These are phyloP conservation scores for Panaeolus papilionaceus DNA, from an alignment of 768 basidiomycete genomes.

Conservation along the genomic window DNA sequence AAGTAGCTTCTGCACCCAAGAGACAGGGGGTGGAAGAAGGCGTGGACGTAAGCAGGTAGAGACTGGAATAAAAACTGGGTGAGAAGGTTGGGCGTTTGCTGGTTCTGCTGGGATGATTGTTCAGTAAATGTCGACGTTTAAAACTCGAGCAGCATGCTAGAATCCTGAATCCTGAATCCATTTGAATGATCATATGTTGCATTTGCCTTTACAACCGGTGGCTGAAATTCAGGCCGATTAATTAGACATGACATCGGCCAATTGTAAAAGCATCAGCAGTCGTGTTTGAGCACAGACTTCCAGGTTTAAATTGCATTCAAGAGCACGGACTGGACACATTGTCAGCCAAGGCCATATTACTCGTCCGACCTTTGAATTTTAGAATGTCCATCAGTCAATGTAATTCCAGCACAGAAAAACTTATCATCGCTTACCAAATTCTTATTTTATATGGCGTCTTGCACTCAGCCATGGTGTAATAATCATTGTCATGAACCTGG, in stretches of 20 bases:
- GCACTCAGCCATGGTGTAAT: background rate
- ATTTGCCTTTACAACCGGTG: conserved; percentile 3
- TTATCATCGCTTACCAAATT: background rate
- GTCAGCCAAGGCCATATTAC: background rate
- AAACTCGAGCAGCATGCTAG: background rate
- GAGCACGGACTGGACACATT: background rate
- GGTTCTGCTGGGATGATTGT: background rate
- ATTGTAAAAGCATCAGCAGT: background rate
- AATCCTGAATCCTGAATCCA: background rate
- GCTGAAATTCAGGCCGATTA: conserved; percentile 7
- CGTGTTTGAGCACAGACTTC: conserved; percentile 1
- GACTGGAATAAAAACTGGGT: background rate
- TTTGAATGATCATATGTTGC: background rate
- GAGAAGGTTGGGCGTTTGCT: background rate
- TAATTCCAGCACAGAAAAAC: background rate
- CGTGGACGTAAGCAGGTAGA: background rate
- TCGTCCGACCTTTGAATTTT: background rate
- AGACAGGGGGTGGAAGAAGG: background rate
- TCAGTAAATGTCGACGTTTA: background rate
- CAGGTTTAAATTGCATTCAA: background rate
- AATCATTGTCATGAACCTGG: background rate
- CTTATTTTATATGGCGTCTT: background rate
- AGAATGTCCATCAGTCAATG: background rate
- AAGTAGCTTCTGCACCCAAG: background rate
- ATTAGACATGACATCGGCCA: background rate